Conservation (phyloP, 805 yeast genomes). For the Phaffomyces thermotolerans region DNA sequence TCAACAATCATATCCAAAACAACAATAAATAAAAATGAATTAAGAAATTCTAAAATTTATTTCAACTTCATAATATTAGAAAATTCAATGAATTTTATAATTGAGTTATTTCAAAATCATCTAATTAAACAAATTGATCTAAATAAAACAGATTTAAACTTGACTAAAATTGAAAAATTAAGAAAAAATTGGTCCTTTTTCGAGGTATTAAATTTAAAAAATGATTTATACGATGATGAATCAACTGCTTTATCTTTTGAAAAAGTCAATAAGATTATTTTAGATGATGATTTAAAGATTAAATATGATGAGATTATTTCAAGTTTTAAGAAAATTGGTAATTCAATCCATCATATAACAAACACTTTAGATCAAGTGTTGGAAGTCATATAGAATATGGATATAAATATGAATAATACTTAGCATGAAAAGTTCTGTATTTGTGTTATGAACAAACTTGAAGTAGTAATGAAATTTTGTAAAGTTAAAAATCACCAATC, state of each 20-base stretch:
- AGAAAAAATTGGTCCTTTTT: conserved; percentile 34
- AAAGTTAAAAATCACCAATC: too few species aligned
- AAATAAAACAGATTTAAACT: conserved; percentile 21
- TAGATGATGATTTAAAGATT: conserved; percentile 14
- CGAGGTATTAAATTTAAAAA: conserved; percentile 26
- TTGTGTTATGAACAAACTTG: too few species aligned
- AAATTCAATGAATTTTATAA: conserved; percentile 32
- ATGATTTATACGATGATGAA: conserved; percentile 10
- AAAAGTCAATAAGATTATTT: conserved; percentile 13
- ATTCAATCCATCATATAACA: conserved; percentile 2
- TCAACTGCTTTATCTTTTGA: conserved; percentile 6
- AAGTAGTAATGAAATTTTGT: too few species aligned
- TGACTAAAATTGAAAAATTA: conserved; percentile 26
- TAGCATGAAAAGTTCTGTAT: too few species aligned
- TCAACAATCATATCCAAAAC: conserved; percentile 4
- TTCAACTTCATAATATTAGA: conserved; percentile 33
- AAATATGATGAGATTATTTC: conserved; percentile 10
- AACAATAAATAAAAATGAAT: conserved; percentile 15
- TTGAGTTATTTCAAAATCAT: conserved; percentile 9
- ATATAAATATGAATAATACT: background rate
- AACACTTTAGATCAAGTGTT: conserved; percentile 3
- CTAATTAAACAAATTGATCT: conserved; percentile 10
- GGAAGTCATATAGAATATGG: background rate
- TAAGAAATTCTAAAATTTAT: conserved; percentile 17
- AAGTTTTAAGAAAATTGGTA: conserved; percentile 6